Conservation (phyloP, 2,329 filamentous ascomycete genomes). For the Alternaria hordeiaustralica region DNA sequence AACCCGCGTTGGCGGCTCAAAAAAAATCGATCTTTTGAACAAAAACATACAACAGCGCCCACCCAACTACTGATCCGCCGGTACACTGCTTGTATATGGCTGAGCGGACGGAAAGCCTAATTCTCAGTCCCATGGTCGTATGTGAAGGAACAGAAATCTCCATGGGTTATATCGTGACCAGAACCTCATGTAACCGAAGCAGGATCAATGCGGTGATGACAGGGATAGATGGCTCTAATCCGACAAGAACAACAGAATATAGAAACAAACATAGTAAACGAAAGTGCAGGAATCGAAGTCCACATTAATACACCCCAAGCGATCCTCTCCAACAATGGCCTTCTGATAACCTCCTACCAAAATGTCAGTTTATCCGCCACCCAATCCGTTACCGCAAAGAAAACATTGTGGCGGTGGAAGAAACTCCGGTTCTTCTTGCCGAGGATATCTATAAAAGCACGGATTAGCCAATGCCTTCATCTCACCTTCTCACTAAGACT, state of each 20-base stretch:
- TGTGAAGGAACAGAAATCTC: neutral
- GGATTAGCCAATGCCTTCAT: neutral
- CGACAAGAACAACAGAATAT: neutral
- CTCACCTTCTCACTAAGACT: slow-evolving; percentile 50
- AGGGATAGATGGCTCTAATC: neutral
- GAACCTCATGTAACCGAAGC: neutral
- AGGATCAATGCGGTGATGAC: neutral
- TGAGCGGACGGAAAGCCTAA: neutral
- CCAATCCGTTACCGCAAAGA: slow-evolving; percentile 40
- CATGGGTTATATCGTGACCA: neutral
- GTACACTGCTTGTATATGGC: neutral
- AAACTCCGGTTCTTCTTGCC: slow-evolving; percentile 47
- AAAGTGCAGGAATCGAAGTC: neutral
- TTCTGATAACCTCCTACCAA: slow-evolving; percentile 2
- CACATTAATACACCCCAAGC: neutral
- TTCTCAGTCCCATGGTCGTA: neutral
- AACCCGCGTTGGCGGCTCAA: neutral
- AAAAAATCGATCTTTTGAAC: neutral
- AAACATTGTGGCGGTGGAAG: slow-evolving; percentile 44
- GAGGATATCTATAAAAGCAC: slow-evolving; percentile 33
- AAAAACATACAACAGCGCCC: neutral
- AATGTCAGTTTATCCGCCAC: slow-evolving; percentile 31
- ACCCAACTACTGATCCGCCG: neutral
- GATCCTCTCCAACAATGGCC: neutral
- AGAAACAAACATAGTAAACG: neutral